Evolutionary conservation across 2,329 filamentous ascomycete genomes (phyloP), one percentile per base, ranked within the genome.

Genomic region (Epichloe amarillans): DNA sequence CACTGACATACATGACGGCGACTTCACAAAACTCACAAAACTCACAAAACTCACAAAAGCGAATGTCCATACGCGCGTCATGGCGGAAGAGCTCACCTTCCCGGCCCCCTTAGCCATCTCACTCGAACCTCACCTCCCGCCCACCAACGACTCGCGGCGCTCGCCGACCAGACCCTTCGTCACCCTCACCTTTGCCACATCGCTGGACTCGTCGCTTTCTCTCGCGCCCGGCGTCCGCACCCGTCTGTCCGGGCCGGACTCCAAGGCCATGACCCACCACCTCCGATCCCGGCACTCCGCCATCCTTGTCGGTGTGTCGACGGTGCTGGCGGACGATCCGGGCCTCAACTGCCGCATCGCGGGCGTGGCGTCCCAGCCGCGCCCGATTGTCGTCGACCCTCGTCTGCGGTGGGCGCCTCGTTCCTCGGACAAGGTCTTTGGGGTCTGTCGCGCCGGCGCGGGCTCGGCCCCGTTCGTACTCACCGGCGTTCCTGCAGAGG

Each of bases 191-290:
- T 97, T 90, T 66, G 91, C 93, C 21, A 85, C 84, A 6, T 96
- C 90, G 4, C 83, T 98, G 57, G 91, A 97, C 69, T 84, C 85
- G 40, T 79, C 82, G 50, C 75, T 94, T 47, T 80, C 89, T 2
- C 75, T 91, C 30, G 75, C 83, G 0, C 88, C 88, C 0, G 89
- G 89, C 14, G 74, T 81, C n/a, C 86, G 85, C 57, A 97, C 91
- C 2, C 73, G 78, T 0, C 77, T 97, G 14, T 97, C 91, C 1
- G 90, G 90, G 3, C 79, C 84, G 0, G 75, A 83, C 55, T 88
- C 88, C 38, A 95, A 95, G 67, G 79, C 86, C 49, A 94, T 97
- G 88, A 96, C 91, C 0, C 91, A 97, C 67, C 88, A 86, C 64
- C 77, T 97, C 30, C 86, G 91, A 60, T 83, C 83, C 12, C 78